Evolutionary conservation across 371 early-diverging fungal genomes (phyloP), one percentile per base, ranked within the genome.

Genomic region (Lichtheimia ramosa): DNA sequence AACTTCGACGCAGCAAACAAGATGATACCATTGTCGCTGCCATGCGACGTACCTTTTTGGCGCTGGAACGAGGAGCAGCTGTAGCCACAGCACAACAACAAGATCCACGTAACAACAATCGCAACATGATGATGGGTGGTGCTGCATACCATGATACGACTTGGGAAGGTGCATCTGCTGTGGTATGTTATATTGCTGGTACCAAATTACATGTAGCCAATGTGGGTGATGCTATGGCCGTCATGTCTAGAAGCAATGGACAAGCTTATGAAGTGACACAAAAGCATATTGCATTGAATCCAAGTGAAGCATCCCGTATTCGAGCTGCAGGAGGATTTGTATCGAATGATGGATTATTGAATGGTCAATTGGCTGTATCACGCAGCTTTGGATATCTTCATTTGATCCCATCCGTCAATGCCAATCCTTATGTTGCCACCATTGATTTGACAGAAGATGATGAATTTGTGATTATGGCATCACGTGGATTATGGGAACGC

Each of bases 391-490:
- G 96, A 0, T 88, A 92, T 71, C 93, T 89, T 64, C 84, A 89
- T 53, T 66, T 90, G 21, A 78, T 90, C 0, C 94, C 94, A 6
- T 77, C 85, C 6, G 85, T 95, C 34, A 94, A 92, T 64, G 86
- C 93, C n/a, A 91, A 93, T 46, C 96, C 96, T 0, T 89, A 76
- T 48, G 88, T 95, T 42, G 78, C 83, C 24, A 75, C 78, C 8
- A 81, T 92, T 10, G 83, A 89, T 34, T 70, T 96, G 48, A 80
- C 87, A 0, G 91, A 90, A 68, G 86, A 86, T 54, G 96, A 95
- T 57, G 96, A 96, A 67, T 93, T 95, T 71, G 69, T 95, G 18
- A 92, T 96, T 48, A 81, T 96, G 79, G 94, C 92, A 3, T 89
- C 88, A 28, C 72, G 76, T 6, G 90, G 90, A 0, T 72, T 96